A percentile compares a stretch with the other conserved stretches of the same genome.
These are phyloP conservation scores for Cyclotella choctawhatcheeana DNA, from an alignment of 108 stramenopile genomes.

Conservation along the genomic window DNA sequence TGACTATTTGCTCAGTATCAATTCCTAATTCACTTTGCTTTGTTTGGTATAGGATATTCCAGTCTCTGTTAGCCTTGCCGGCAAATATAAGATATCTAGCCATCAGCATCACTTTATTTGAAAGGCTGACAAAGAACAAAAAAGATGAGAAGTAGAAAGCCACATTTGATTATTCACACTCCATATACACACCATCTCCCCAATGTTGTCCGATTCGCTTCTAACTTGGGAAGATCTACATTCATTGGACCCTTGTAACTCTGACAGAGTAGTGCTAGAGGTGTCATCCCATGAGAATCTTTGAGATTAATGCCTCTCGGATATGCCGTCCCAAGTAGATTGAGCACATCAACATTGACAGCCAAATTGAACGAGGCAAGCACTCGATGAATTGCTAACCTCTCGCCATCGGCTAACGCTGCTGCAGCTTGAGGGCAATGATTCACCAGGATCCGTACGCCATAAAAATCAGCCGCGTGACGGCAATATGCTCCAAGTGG, in stretches of 20 bases:
- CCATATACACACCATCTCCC: slow-evolving; percentile 1
- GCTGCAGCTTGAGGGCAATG: slow-evolving; percentile 18
- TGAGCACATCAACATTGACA: slow-evolving; percentile 32
- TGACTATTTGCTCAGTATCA: background rate
- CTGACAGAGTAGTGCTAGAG: slow-evolving; percentile 22
- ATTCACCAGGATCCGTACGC: slow-evolving; percentile 16
- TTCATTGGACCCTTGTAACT: slow-evolving; percentile 22
- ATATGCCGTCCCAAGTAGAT: slow-evolving; percentile 24
- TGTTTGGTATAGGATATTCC: slow-evolving; percentile 5
- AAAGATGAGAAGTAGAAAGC: background rate
- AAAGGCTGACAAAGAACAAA: background rate
- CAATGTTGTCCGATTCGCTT: background rate
- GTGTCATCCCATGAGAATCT: slow-evolving; percentile 12
- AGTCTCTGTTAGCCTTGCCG: slow-evolving; percentile 16
- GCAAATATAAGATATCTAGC: slow-evolving; percentile 19
- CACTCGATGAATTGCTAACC: slow-evolving; percentile 15
- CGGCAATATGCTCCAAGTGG: slow-evolving; percentile 24
- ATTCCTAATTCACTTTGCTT: too few species aligned
- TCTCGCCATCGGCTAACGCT: slow-evolving; percentile 3
- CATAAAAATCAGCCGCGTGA: slow-evolving; percentile 24
- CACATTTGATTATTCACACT: background rate
- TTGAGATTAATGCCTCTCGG: slow-evolving; percentile 11
- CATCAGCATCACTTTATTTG: slow-evolving; percentile 25
- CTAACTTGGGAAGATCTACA: slow-evolving; percentile 23
- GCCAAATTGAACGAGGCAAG: slow-evolving; percentile 21